Evolutionary conservation across 495 filamentous ascomycete genomes (phyloP), one percentile per base, ranked within the genome.

Genomic region (Niebla homalea): DNA sequence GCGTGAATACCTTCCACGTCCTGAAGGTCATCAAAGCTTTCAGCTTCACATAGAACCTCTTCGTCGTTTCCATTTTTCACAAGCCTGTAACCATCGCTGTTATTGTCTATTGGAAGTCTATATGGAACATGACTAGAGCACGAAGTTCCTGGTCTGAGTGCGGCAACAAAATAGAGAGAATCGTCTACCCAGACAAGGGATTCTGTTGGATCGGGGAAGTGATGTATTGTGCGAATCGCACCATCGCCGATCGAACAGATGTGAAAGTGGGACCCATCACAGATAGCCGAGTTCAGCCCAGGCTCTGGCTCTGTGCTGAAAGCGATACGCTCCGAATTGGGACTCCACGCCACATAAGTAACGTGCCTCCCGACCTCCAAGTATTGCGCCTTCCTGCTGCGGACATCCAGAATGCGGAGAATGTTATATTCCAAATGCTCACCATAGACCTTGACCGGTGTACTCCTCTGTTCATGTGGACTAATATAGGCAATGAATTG

Each of bases 401-500:
- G 23, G 6, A 56, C 21, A 16, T 56, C 22, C 8, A 53, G 21
- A 32, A 23, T 32, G 4, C 50, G 43, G 5, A 56, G 36, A n/a
- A 43, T 41, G 32, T 53, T 52, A 36, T 48, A 56, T 12, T 56
- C 49, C 53, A 22, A 53, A 37, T 45, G 11, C 49, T 18, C 7
- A 18, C 50, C 50, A 37, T 48, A 56, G 8, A 56, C 53, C 16
- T 35, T 53, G 7, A 44, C 53, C 0, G 29, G 39, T 21, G 36
- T 50, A 18, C 32, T 42, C 8, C 16, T 45, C 16, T 44, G 29
- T 47, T 64, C 61, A 25, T 63, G 58, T n/a, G 58, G 46, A 19
- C 52, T 54, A 11, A 60, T 19, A 38, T 53, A 64, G 8, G 61
- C 62, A 39, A 64, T 61, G 20, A 25, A 40, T 23, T 45, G 44